Base-by-base conservation (phyloP, 1,284 basidiomycete species). In the Binderoboletus segoi region DNA sequence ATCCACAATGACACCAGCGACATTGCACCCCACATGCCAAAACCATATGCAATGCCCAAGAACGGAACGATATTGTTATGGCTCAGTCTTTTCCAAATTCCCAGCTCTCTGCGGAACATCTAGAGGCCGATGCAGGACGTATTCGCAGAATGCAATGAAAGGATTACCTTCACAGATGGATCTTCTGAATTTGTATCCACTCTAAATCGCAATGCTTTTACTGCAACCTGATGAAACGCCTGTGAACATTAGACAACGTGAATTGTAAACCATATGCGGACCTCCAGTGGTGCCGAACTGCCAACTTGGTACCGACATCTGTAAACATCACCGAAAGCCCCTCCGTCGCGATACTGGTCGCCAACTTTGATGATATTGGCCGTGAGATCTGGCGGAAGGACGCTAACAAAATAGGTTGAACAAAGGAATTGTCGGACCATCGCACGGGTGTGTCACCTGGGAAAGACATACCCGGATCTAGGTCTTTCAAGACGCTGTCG, bases 1-100 rank as follows among this genome's bases (percentile, higher is more conserved):
- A 54, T 54, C 49, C 53, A 54, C 20, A n/a, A 35, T 4, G 61
- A 63, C 10, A 62, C 62, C 16, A 62, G 20, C 1, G 61, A 56
- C 21, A 38, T n/a, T 23, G 45, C 11, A 21, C 13, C 45, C 10
- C 8, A 7, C 45, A 53, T 47, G 18, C 61, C 61, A 40, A 63
- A 57, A 6, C 62, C 54, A 23, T 61, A 38, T 3, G 57, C 30
- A 23, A 57, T 48, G 2, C 53, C 53, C 13, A 53, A 16, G 24
- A 54, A 54, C 1, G 49, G 53, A 13, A 54, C 53, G 8, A 54
- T 35, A 35, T 54, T 62, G 20, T 7, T 2, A 45, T 61, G 61
- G 3, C 35, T 16, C 1, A 60, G 10, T 18, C 56, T 51, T n/a
- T 13, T 60, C 54, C 54, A 57, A 40, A 59, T 58, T 11, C 47